These are phyloP conservation scores for Rhodomyrtus tomentosa DNA, from an alignment of 345 rosid species.

Conservation along the genomic window DNA sequence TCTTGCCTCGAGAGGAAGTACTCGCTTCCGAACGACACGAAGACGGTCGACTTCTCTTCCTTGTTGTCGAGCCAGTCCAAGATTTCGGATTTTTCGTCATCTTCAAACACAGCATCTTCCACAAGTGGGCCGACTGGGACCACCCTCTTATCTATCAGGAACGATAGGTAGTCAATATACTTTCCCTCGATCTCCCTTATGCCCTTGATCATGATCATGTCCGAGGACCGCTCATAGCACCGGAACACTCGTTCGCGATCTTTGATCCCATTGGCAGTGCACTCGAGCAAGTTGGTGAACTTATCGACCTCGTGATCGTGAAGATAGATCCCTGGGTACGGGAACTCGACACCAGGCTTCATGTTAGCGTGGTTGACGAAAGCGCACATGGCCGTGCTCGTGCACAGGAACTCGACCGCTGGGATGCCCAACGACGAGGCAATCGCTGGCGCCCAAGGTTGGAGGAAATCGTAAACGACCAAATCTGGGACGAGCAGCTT, in stretches of 20 bases:
- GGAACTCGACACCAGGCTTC: not conserved
- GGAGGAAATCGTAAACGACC: constrained; percentile 10
- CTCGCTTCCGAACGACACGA: constrained; percentile 19
- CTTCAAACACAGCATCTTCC: not conserved
- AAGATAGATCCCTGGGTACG: not conserved
- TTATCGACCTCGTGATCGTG: not conserved
- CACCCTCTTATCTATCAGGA: not conserved
- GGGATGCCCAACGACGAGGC: constrained; percentile 3
- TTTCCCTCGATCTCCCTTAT: constrained; percentile 10
- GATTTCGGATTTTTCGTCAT: not conserved
- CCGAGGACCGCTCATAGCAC: constrained; percentile 3
- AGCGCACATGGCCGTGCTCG: not conserved
- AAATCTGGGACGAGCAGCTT: constrained; percentile 1
- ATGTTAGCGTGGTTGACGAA: not conserved
- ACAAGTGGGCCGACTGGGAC: constrained; percentile 13
- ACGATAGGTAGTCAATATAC: constrained; percentile 6
- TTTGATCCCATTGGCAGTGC: not conserved
- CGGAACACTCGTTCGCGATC: not conserved
- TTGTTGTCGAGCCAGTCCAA: constrained; percentile 12
- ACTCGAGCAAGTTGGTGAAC: not conserved
- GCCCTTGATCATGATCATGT: constrained; percentile 5
- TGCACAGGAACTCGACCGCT: not conserved
- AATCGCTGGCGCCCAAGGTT: constrained; percentile 11
- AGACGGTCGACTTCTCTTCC: constrained; percentile 3
- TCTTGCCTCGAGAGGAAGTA: constrained; percentile 6